Conservation (phyloP, 2,329 filamentous ascomycete genomes). For the Fusarium lateritium region DNA sequence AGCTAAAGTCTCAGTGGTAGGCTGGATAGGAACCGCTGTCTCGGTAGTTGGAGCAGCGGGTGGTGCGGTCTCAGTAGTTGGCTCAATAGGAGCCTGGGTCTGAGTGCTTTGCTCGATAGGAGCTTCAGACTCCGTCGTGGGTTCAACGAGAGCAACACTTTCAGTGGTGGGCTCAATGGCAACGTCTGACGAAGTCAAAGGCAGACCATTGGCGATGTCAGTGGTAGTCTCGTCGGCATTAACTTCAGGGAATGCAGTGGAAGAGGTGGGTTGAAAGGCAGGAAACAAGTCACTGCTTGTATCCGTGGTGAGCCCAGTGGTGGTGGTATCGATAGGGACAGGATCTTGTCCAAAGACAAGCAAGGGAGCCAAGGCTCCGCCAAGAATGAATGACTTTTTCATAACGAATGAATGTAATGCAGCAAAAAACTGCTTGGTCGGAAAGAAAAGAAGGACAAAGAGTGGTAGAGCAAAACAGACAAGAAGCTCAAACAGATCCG, state of each 20-base stretch:
- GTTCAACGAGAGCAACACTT: background rate
- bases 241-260: background rate
- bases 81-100: background rate
- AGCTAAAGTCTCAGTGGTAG: background rate
- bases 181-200: background rate
- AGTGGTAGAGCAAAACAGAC: background rate
- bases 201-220: background rate
- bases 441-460: slow-evolving; percentile 1
- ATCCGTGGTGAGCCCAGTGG: background rate
- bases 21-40: background rate
- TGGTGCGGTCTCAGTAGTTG: background rate
- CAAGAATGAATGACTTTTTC: slow-evolving; percentile 6
- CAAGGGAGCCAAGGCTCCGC: slow-evolving; percentile 10
- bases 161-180: background rate
- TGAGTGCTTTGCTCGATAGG: too few relatives aligned
- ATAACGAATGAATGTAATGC: background rate
- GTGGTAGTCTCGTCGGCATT: background rate
- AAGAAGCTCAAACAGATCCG: background rate
- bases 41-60: background rate
- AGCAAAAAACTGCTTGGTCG: background rate
- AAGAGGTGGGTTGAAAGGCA: background rate
- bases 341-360: slow-evolving; percentile 4
- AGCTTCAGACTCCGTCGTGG: background rate
- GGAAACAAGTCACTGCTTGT: background rate
- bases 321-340: slow-evolving; percentile 2